These are phyloP conservation scores for Poteriospumella lacustris DNA, from an alignment of 108 stramenopile species.

Conservation along the genomic window DNA sequence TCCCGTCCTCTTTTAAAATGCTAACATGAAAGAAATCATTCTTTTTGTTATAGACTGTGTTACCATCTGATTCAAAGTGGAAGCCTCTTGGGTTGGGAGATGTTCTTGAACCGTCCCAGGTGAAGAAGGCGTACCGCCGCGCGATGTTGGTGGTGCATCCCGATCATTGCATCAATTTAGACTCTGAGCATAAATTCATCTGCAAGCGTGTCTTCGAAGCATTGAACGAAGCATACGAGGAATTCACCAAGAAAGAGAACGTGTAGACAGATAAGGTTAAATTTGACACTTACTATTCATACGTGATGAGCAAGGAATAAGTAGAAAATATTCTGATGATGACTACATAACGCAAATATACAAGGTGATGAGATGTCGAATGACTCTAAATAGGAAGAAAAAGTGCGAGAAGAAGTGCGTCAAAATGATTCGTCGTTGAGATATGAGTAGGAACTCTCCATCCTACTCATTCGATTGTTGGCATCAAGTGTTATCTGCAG, in stretches of 20 bases:
- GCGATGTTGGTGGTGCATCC: conserved; percentile 92
- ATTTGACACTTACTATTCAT: no score
- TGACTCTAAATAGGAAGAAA: no score
- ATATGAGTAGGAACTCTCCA: no score
- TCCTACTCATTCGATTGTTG: no score
- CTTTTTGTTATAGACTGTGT: conserved; percentile 60
- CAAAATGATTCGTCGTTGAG: no score
- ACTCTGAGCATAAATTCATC: conserved; percentile 80
- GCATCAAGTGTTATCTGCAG: no score
- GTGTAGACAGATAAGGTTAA: background rate
- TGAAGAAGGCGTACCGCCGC: conserved; percentile 75
- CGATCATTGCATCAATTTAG: conserved; percentile 72
- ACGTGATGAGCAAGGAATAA: no score
- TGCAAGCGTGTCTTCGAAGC: conserved; percentile 87
- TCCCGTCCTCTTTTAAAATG: background rate
- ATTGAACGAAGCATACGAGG: conserved; percentile 75
- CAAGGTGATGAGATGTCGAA: no score
- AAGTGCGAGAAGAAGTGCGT: no score
- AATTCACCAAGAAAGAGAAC: conserved; percentile 44
- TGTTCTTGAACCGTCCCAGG: conserved; percentile 76
- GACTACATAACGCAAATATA: no score
- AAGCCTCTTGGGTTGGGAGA: conserved; percentile 83
- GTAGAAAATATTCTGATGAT: no score
- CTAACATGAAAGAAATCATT: background rate
- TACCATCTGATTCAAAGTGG: conserved; percentile 81